Evolutionary conservation across 768 basidiomycete genomes (phyloP).

Genomic region (Leccinum variicolor): DNA sequence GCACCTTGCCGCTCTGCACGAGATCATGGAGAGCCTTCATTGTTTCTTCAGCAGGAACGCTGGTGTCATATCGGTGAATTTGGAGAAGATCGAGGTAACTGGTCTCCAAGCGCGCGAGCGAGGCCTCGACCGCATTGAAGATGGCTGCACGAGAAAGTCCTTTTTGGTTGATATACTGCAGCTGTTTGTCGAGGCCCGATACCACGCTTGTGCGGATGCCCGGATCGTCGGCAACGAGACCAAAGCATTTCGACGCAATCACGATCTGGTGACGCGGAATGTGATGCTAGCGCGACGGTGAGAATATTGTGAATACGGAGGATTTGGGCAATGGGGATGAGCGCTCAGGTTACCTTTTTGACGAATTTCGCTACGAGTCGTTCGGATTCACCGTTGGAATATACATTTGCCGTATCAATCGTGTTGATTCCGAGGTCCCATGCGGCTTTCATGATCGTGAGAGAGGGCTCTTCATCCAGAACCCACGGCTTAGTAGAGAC

Average conservation of each 20-base stretch:
- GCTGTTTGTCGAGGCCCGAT: conserved; percentile 2
- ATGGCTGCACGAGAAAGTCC: conserved; percentile 37
- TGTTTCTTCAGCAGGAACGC: conserved; percentile 39
- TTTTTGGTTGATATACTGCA: conserved; percentile 29
- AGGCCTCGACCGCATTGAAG: conserved; percentile 38
- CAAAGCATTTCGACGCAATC: conserved; percentile 29
- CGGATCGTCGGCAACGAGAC: conserved; percentile 11
- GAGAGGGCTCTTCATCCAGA: conserved; percentile 24
- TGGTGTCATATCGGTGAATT: conserved; percentile 41
- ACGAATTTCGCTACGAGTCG: conserved; percentile 34
- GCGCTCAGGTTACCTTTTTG: conserved; percentile 23
- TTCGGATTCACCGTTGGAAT: conserved; percentile 32
- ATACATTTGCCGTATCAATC: conserved; percentile 35
- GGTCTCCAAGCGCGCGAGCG: conserved; percentile 35
- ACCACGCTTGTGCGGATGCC: background rate
- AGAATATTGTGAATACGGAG: background rate
- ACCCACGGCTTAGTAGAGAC: conserved; percentile 20
- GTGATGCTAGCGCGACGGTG: conserved; percentile 18
- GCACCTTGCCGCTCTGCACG: conserved; percentile 46
- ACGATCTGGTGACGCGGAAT: conserved; percentile 34
- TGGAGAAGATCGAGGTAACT: conserved; percentile 42
- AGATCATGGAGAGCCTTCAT: conserved; percentile 51
- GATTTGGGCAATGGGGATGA: background rate
- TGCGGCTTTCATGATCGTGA: conserved; percentile 35
- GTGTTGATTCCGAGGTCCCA: conserved; percentile 39